Conservation (phyloP, 1,284 basidiomycete genomes). For the Ustilago sp. region DNA sequence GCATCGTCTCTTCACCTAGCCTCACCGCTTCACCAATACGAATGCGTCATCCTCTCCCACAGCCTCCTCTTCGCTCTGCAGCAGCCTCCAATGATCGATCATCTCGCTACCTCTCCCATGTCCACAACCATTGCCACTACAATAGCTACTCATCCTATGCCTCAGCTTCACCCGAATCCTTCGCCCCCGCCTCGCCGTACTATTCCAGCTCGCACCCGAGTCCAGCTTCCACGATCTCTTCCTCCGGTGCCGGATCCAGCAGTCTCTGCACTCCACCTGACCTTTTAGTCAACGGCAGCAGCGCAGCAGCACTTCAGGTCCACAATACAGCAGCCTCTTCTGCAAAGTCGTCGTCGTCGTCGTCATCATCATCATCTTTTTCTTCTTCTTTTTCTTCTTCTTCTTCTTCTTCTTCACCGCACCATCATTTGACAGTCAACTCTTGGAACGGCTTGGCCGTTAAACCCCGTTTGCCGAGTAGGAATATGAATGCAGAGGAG, state of each 20-base stretch:
- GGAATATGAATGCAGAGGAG: conserved; percentile 14
- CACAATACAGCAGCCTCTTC: not conserved
- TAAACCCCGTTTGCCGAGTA: conserved; percentile 7
- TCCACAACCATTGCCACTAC: not conserved
- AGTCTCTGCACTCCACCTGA: conserved; percentile 58
- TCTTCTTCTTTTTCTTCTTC: too few relatives aligned
- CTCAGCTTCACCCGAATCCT: conserved; percentile 14
- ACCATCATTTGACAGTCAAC: conserved; percentile 23
- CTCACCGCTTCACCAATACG: conserved; percentile 31
- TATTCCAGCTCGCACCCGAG: conserved; percentile 32
- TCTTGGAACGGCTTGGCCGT: conserved; percentile 37
- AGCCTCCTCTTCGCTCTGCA: not conserved
- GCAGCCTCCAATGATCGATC: not conserved
- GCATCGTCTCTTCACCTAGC: conserved; percentile 6
- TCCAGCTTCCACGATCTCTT: conserved; percentile 19
- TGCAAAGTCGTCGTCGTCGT: not conserved
- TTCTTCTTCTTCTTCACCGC: too few relatives aligned
- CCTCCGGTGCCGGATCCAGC: conserved; percentile 5
- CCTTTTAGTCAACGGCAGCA: conserved; percentile 49
- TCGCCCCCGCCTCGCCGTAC: conserved; percentile 15
- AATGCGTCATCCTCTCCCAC: conserved; percentile 17
- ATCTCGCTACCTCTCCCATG: not conserved
- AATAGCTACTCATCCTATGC: not conserved
- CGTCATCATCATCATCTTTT: too few relatives aligned
- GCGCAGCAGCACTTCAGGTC: not conserved